These are phyloP conservation scores for Pseudogymnoascus sp. DNA, from an alignment of 2,329 filamentous ascomycete species.

Conservation along the genomic window DNA sequence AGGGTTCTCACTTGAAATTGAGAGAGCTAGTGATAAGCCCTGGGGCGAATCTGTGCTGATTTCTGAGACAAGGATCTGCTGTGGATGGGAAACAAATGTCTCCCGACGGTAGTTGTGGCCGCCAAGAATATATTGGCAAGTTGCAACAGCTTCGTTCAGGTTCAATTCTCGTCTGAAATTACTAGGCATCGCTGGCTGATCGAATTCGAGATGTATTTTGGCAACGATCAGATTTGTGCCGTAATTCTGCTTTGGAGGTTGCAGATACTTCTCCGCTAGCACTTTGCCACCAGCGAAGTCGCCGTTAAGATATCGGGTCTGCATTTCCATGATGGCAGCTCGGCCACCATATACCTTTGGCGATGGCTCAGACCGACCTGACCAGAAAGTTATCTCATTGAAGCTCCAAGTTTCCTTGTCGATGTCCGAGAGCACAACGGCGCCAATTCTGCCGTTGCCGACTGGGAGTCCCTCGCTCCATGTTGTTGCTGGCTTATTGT, in stretches of 20 bases:
- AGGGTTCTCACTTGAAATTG: neutral
- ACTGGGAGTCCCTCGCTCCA: slow-evolving; percentile 11
- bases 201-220: neutral
- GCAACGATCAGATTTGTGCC: slow-evolving; percentile 8
- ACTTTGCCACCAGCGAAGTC: slow-evolving; percentile 1
- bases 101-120: slow-evolving; percentile 4
- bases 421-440: slow-evolving; percentile 8
- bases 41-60: slow-evolving; percentile 3
- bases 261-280: neutral
- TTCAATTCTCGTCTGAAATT: too few relatives aligned
- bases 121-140: neutral
- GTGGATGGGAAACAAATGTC: slow-evolving; percentile 7
- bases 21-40: neutral
- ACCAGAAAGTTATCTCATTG: slow-evolving; percentile 8
- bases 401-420: slow-evolving; percentile 2
- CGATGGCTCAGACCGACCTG: neutral
- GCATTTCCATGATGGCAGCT: neutral
- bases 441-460: slow-evolving; percentile 13
- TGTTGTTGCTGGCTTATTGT: slow-evolving; percentile 11
- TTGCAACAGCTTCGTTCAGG: neutral
- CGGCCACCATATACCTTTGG: neutral
- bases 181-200: neutral
- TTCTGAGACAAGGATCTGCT: slow-evolving; percentile 2
- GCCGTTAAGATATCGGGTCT: neutral
- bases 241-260: slow-evolving; percentile 6